Conservation (phyloP, 1,139 yeast species). For the Zygoascus sp. region DNA sequence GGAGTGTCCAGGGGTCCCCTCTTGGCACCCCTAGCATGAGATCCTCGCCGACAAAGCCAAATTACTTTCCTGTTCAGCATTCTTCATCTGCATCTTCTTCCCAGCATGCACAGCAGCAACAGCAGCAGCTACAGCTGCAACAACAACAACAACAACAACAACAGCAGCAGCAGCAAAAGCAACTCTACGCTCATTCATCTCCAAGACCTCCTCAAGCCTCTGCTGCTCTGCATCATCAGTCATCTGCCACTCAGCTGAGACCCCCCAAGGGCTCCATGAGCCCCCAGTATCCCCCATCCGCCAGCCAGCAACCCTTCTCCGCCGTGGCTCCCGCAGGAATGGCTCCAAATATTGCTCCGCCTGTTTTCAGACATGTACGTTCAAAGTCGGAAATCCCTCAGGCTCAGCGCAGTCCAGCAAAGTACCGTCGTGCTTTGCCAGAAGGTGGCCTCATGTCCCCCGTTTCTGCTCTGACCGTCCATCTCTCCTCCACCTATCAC, state of each 20-base stretch:
- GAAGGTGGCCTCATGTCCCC: constrained; percentile 84
- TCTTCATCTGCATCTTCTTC: constrained; percentile 9
- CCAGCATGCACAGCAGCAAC: too few species aligned
- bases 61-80: background rate
- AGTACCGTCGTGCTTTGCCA: constrained; percentile 74
- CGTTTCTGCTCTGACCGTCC: constrained; percentile 70
- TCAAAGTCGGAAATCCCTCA: constrained; percentile 59
- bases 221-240: constrained; percentile 8
- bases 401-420: constrained; percentile 55
- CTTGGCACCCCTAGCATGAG: constrained; percentile 1
- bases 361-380: constrained; percentile 42
- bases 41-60: background rate
- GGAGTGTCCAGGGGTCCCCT: constrained; percentile 8
- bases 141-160: too few species aligned
- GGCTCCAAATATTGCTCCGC: constrained; percentile 35
- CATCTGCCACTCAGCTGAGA: constrained; percentile 11
- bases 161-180: too few species aligned
- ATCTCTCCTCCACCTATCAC: constrained; percentile 73
- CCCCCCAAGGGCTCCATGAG: constrained; percentile 6
- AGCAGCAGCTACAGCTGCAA: constrained; percentile 3
- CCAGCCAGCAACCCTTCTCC: background rate
- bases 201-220: constrained; percentile 13
- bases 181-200: constrained; percentile 13
- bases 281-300: constrained; percentile 1
- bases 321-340: constrained; percentile 4